phyloP scores from a whole-genome alignment of 768 basidiomycete genomes.

The Tricholoma matsutake region DNA sequence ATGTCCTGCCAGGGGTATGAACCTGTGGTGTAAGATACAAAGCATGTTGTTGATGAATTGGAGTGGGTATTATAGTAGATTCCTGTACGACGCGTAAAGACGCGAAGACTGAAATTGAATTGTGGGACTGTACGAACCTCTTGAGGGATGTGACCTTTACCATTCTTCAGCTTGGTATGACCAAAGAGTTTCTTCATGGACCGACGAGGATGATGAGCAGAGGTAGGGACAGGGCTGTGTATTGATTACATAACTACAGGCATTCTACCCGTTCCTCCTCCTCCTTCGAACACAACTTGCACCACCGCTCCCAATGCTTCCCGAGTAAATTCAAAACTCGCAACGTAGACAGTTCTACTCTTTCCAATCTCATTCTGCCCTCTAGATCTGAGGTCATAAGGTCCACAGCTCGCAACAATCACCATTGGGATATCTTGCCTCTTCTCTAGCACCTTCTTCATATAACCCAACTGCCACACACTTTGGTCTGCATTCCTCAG shows the following conservation, averaged over 20 bases:
- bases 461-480: constrained; percentile 48
- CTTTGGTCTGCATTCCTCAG: constrained; percentile 54
- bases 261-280: neutral
- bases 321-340: constrained; percentile 58
- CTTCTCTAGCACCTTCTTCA: constrained; percentile 27
- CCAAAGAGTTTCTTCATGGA: constrained; percentile 62
- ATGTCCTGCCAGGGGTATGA: constrained; percentile 17
- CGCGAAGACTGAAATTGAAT: neutral
- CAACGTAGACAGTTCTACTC: constrained; percentile 36
- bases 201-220: too few relatives aligned
- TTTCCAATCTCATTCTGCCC: constrained; percentile 21
- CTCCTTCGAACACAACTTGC: constrained; percentile 40
- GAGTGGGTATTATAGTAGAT: constrained; percentile 23
- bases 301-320: constrained; percentile 46
- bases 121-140: constrained; percentile 23
- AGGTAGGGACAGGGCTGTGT: too few relatives aligned
- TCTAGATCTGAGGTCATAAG: constrained; percentile 61
- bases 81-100: neutral
- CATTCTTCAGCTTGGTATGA: constrained; percentile 40
- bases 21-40: constrained; percentile 6
- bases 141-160: constrained; percentile 26
- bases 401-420: constrained; percentile 60
- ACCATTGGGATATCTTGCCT: constrained; percentile 33
- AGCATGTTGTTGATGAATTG: constrained; percentile 31
- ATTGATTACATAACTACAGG: neutral